Conservation (phyloP, 768 basidiomycete genomes). For the Russula brevipes region DNA sequence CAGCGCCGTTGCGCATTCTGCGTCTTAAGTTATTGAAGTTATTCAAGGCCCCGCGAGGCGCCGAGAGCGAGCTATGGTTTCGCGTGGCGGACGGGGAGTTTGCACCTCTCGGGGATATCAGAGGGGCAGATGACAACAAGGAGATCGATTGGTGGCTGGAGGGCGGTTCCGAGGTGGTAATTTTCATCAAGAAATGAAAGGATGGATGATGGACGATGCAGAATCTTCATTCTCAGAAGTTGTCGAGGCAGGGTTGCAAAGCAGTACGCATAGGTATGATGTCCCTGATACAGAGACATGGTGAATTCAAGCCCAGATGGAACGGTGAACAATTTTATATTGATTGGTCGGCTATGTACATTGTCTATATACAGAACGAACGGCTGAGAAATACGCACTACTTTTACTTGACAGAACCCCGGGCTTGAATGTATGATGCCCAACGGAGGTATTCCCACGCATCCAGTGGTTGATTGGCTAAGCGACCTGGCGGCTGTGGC, state of each 20-base stretch:
- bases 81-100: slow-evolving; percentile 46
- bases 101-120: slow-evolving; percentile 36
- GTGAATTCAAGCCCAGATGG: background rate
- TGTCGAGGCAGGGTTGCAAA: too few species aligned
- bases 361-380: background rate
- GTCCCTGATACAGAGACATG: background rate
- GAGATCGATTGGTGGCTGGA: slow-evolving; percentile 70
- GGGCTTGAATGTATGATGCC: background rate
- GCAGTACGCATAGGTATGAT: background rate
- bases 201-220: background rate
- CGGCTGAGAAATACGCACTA: background rate
- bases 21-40: slow-evolving; percentile 50
- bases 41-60: slow-evolving; percentile 31
- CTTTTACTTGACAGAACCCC: background rate
- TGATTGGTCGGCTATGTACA: slow-evolving; percentile 7
- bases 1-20: slow-evolving; percentile 61
- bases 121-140: slow-evolving; percentile 38
- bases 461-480: background rate
- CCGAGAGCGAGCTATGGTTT: slow-evolving; percentile 48
- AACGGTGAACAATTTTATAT: background rate
- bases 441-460: background rate
- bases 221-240: background rate
- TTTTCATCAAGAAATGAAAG: slow-evolving; percentile 16
- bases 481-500: background rate
- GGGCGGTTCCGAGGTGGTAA: slow-evolving; percentile 38